Base-by-base conservation (phyloP, 2,329 filamentous ascomycete genomes). In the Colletotrichum plurivorum region DNA sequence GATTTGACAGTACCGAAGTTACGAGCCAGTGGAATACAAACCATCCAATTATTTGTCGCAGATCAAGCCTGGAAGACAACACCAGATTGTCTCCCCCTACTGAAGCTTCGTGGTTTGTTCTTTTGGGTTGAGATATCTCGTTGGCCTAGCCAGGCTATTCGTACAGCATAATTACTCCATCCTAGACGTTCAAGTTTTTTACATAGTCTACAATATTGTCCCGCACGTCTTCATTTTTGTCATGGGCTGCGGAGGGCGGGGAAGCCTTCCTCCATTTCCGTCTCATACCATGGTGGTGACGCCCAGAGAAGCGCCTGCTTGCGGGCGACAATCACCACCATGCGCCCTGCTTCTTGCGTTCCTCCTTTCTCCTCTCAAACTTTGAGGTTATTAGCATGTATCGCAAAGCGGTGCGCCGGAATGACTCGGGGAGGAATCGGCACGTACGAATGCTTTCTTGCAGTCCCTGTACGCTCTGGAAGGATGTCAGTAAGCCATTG, bases 401-500 rank as follows among this genome's bases (percentile, higher is more conserved):
- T 3, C 3, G 20, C 18, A 12, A 7, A 9, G 18, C n/a, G 20
- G n/a, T 25, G 20, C n/a, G 7, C 16, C 18, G 46, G 20, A 15
- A 12, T 10, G 46, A 49, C 12, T 20, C 18, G 46, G 46, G 13
- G 46, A 18, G 27, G 20, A 36, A 18, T 10, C 31, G 31, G 13
- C 15, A 75, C 84, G 71, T 86, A 97, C 94, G 95, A 95, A 98
- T 84, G 91, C 88, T 83, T 97, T 95, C 81, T 98, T 98, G 82
- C 95, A 98, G 71, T 97, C 94, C 68, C 94, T 90, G 80, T 98
- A 98, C 58, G 94, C 94, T 82, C 94, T 97, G 72, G 64, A 39
- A 43, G 25, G 65, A 16, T 53, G 71, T 65, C 36, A 67, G 43
- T 13, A 36, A 36, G 18, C 46, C 31, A n/a, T 16, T 20, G n/a